Evolutionary conservation across 31 red algal genomes (phyloP).

Genomic region (Asparagopsis taxiformis): DNA sequence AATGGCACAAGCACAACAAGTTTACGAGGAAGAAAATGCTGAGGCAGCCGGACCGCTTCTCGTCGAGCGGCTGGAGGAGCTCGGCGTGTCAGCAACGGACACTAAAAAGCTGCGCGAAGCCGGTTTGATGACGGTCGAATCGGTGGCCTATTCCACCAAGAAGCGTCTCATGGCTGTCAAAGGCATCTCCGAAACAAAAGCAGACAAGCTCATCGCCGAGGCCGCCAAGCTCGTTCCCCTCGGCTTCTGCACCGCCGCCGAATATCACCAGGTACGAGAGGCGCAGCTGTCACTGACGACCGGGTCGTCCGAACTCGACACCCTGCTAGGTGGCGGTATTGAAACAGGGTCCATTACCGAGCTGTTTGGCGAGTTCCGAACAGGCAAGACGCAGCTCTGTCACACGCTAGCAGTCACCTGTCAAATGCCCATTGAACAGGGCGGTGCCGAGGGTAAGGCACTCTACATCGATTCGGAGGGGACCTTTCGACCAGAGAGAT

Average conservation of each 20-base stretch:
- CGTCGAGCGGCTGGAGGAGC: conserved; percentile 75
- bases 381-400: conserved; percentile 96
- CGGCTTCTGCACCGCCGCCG: conserved; percentile 87
- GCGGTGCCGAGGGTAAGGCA: conserved; percentile 95
- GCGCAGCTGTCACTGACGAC: conserved; percentile 86
- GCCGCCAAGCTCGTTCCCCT: conserved; percentile 85
- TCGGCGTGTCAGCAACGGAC: conserved; percentile 89
- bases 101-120: conserved; percentile 96
- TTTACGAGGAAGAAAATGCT: conserved; percentile 50
- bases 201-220: conserved; percentile 88
- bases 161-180: conserved; percentile 85
- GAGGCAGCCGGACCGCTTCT: conserved; percentile 69
- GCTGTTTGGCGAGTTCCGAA: conserved; percentile 98
- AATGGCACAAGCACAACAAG: conserved; percentile 60
- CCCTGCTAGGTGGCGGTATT: conserved; percentile 85
- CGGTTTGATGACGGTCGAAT: conserved; percentile 89
- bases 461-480: conserved; percentile 98
- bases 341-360: conserved; percentile 98
- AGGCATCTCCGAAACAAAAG: conserved; percentile 96
- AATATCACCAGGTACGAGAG: conserved; percentile 73
- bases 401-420: conserved; percentile 93
- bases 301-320: conserved; percentile 88
- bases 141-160: conserved; percentile 92
- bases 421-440: conserved; percentile 91
- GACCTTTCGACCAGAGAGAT: conserved; percentile 94